Evolutionary conservation across 2,329 filamentous ascomycete species (phyloP).

Genomic region (Penicillium sp.): DNA sequence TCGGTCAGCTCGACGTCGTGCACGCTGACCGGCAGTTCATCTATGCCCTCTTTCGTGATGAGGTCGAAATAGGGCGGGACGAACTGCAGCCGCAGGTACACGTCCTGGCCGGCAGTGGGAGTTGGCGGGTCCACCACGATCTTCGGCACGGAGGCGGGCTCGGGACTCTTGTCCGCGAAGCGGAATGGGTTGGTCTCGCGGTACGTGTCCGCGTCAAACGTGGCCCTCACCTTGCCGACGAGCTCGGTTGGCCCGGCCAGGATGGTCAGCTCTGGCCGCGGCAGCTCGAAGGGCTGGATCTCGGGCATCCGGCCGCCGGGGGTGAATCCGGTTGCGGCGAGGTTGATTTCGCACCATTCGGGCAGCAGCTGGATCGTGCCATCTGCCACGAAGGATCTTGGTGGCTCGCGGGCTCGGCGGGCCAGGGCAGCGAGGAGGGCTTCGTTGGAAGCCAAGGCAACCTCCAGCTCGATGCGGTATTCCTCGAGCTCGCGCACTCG

Average conservation of each 20-base stretch:
- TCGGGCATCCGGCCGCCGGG: no score
- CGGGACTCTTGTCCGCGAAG: background rate
- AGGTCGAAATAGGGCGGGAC: background rate
- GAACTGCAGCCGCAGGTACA: background rate
- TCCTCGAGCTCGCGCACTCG: background rate
- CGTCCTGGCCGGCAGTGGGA: background rate
- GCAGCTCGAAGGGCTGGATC: background rate
- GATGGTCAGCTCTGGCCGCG: background rate
- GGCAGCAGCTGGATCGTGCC: slow-evolving; percentile 1
- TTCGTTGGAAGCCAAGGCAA: background rate
- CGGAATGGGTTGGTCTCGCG: background rate
- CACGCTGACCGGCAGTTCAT: background rate
- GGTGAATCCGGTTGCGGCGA: background rate
- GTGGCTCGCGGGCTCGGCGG: background rate
- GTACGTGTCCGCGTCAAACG: background rate
- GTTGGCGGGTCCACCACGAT: background rate
- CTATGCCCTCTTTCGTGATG: background rate
- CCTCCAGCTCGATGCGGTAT: background rate
- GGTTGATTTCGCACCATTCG: background rate
- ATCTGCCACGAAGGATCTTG: background rate
- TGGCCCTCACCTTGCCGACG: background rate
- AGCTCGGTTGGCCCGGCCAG: background rate
- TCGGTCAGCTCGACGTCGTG: background rate
- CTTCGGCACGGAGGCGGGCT: background rate
- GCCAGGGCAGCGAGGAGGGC: background rate